Percentiles rank a stretch among this genome's conserved stretches.
Conservation (phyloP, 805 yeast species). For the Kuraishia floccosa region DNA sequence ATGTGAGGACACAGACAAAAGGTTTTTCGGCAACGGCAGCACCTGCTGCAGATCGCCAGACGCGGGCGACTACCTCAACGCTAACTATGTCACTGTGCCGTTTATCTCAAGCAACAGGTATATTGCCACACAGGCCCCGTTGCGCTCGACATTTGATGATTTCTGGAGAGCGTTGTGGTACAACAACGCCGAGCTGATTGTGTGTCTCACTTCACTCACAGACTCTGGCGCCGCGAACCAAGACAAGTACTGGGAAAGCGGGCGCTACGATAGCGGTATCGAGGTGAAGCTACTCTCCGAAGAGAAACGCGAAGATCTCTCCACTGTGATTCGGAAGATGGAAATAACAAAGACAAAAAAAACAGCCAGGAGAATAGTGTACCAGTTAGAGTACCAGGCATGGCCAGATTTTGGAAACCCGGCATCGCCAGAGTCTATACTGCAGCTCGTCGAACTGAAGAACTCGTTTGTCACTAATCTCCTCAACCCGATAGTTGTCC, state of each 20-base stretch:
- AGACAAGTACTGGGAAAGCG: conserved; percentile 68
- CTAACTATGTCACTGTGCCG: conserved; percentile 52
- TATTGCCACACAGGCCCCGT: conserved; percentile 90
- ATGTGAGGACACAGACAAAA: background rate
- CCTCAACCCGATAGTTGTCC: conserved; percentile 53
- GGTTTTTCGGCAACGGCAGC: background rate
- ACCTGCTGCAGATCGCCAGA: background rate
- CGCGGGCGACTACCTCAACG: conserved; percentile 67
- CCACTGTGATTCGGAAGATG: conserved; percentile 11
- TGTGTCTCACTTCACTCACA: conserved; percentile 63
- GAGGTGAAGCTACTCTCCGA: background rate
- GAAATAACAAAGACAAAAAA: conserved; percentile 12
- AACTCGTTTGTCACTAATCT: conserved; percentile 6
- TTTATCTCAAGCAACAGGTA: conserved; percentile 27
- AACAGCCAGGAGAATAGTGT: conserved; percentile 28
- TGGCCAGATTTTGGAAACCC: conserved; percentile 79
- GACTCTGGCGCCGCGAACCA: conserved; percentile 80
- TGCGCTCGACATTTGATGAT: conserved; percentile 61
- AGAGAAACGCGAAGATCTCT: conserved; percentile 5
- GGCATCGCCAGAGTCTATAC: conserved; percentile 15
- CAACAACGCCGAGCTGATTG: conserved; percentile 49
- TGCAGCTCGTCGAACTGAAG: conserved; percentile 22
- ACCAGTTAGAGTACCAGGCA: conserved; percentile 64
- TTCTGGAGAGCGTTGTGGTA: conserved; percentile 74
- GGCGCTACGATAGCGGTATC: conserved; percentile 27